Evolutionary conservation across 371 early-diverging fungal species (phyloP).

Genomic region (Saksenaea oblongispora): DNA sequence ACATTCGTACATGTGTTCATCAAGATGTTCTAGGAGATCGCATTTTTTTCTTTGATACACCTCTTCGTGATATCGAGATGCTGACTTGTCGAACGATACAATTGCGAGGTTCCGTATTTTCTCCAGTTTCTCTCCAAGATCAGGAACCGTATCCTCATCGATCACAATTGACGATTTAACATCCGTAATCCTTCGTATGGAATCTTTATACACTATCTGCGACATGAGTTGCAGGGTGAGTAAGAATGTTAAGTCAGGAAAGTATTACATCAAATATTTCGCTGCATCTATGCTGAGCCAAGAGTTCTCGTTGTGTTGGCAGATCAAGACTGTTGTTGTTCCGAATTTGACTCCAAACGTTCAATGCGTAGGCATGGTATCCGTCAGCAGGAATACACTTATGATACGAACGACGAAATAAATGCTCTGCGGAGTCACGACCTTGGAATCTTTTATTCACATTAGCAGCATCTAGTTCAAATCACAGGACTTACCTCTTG

Average conservation of each 20-base stretch:
- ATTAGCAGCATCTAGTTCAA: slow-evolving; percentile 13
- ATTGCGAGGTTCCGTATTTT: slow-evolving; percentile 63
- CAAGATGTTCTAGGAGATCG: slow-evolving; percentile 77
- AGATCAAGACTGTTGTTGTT: slow-evolving; percentile 95
- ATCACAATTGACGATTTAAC: slow-evolving; percentile 71
- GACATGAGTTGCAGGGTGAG: background rate
- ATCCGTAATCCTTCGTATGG: slow-evolving; percentile 59
- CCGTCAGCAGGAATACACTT: slow-evolving; percentile 97
- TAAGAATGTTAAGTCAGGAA: background rate
- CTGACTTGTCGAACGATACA: slow-evolving; percentile 82
- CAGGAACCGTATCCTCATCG: slow-evolving; percentile 72
- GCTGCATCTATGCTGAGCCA: slow-evolving; percentile 98
- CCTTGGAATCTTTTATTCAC: slow-evolving; percentile 67
- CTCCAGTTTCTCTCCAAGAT: slow-evolving; percentile 72
- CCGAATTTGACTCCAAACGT: slow-evolving; percentile 93
- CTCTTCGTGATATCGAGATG: slow-evolving; percentile 86
- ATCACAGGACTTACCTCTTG: slow-evolving; percentile 48
- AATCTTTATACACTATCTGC: slow-evolving; percentile 70
- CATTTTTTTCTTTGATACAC: slow-evolving; percentile 88
- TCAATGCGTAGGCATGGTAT: slow-evolving; percentile 84
- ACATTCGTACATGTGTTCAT: slow-evolving; percentile 73
- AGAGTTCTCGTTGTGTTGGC: slow-evolving; percentile 96
- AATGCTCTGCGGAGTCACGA: slow-evolving; percentile 66
- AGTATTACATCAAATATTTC: slow-evolving; percentile 79
- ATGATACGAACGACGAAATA: slow-evolving; percentile 86